Base-by-base conservation (phyloP, 2,329 filamentous ascomycete species). In the Colletotrichum endophyticum region DNA sequence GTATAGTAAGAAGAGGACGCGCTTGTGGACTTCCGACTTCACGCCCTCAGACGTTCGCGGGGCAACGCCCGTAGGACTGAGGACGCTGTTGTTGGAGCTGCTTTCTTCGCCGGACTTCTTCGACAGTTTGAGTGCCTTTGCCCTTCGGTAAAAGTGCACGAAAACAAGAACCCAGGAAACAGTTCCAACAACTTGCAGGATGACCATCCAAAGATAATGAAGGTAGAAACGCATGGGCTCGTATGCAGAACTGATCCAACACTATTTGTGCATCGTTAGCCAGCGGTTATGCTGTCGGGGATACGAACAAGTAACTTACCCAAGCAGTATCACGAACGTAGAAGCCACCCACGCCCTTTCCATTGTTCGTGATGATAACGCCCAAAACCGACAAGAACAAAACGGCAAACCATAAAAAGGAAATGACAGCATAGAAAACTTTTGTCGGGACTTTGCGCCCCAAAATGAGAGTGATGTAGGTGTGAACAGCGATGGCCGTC, bases 141-240 rank as follows among this genome's bases (percentile, higher is more conserved):
- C 63, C 6, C 22, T 11, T n/a, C 57, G 70, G 28, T 66, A 81
- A 4, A 87, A 80, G 34, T 79, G 82, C 22, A 85, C 61, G 78
- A 85, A 86, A 39, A 86, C 83, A 30, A 84, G 79, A 1, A 79
- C 80, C 78, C 87, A 88, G 4, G 87, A 77, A 5, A 82, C 57
- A 64, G 81, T 82, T 1, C 85, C 86, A 9, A 84, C 19, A 27
- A 81, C 77, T 6, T 87, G 81, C 11, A 82, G 80, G n/a, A 86
- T 79, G 74, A 87, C 92, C 72, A 93, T 91, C 88, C 91, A 94
- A 68, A 93, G 83, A 79, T 93, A 94, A 79, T 94, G 92, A 2
- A 91, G 86, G 81, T 88, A 88, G 2, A 94, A 85, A 62, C 92
- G 90, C 36, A 92, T 85, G 63, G 88, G 85, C 27, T 67, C 75